Conservation (phyloP, 495 filamentous ascomycete genomes). For the Xylaria venustula region DNA sequence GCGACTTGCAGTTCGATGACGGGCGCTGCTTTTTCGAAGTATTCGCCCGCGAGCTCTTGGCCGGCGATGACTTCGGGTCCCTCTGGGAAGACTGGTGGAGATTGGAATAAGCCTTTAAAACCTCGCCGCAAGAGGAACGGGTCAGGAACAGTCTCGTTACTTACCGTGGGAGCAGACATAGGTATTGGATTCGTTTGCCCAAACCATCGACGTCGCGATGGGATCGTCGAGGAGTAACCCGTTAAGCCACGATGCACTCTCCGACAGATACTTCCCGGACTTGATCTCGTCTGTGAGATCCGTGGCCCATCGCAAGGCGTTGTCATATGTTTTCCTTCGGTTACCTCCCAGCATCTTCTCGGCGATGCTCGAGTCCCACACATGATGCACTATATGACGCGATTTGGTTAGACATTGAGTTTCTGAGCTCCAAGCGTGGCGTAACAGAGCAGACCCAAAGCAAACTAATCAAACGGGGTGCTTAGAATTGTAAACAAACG, state of each 20-base stretch:
- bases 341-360: slow-evolving; percentile 57
- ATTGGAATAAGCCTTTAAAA: slow-evolving; percentile 7
- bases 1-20: slow-evolving; percentile 73
- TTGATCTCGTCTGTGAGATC: slow-evolving; percentile 51
- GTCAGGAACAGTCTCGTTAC: neutral
- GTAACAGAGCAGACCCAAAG: neutral
- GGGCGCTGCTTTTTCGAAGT: slow-evolving; percentile 60
- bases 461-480: neutral
- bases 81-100: slow-evolving; percentile 50
- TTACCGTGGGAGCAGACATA: slow-evolving; percentile 58
- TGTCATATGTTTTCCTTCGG: slow-evolving; percentile 36
- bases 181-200: slow-evolving; percentile 61
- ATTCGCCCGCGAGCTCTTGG: slow-evolving; percentile 59
- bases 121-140: neutral
- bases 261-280: slow-evolving; percentile 46
- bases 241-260: slow-evolving; percentile 45
- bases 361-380: slow-evolving; percentile 62
- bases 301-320: slow-evolving; percentile 53
- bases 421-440: neutral
- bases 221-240: slow-evolving; percentile 52
- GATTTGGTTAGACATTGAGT: neutral
- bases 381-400: slow-evolving; percentile 49
- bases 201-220: slow-evolving; percentile 50
- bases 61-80: slow-evolving; percentile 52
- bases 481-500: neutral